Percentiles rank a stretch among this genome's conserved stretches.
These are phyloP conservation scores for Cladosporium oxysporum DNA, from an alignment of 2,329 filamentous ascomycete species.

Conservation along the genomic window DNA sequence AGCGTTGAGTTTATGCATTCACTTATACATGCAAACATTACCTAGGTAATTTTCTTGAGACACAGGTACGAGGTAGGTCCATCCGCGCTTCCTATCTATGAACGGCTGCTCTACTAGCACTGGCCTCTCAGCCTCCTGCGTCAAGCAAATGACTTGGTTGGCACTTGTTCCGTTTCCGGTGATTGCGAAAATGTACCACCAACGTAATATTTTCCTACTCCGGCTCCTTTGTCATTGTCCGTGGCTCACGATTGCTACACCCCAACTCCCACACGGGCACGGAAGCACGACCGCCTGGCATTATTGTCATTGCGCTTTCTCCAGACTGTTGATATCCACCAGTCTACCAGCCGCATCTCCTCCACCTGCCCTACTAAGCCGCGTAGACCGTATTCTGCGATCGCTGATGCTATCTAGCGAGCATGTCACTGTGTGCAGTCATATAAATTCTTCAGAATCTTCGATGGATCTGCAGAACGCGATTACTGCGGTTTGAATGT, in stretches of 20 bases:
- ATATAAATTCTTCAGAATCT: not conserved
- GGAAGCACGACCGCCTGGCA: not conserved
- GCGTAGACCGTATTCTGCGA: not conserved
- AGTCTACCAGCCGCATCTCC: not conserved
- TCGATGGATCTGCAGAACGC: constrained; percentile 5
- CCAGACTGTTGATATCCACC: not conserved
- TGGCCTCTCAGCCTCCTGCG: not conserved
- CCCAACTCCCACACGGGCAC: not conserved
- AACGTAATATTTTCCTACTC: not conserved
- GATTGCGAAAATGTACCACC: not conserved
- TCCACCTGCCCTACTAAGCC: constrained; percentile 2
- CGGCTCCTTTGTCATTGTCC: not conserved
- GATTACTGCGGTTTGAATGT: not conserved
- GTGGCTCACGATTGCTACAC: not conserved
- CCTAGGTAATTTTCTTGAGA: not conserved
- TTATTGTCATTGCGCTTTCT: not conserved
- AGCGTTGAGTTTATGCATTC: not conserved
- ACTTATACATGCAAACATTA: constrained; percentile 7
- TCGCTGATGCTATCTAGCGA: constrained; percentile 4
- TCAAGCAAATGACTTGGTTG: not conserved
- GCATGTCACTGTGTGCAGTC: not conserved
- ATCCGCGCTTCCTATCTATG: not conserved
- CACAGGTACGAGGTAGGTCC: not conserved
- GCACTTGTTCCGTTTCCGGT: not conserved
- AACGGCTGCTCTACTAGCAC: not conserved